Base-by-base conservation (phyloP, 306 rosid species). In the Sicyos edulis region DNA sequence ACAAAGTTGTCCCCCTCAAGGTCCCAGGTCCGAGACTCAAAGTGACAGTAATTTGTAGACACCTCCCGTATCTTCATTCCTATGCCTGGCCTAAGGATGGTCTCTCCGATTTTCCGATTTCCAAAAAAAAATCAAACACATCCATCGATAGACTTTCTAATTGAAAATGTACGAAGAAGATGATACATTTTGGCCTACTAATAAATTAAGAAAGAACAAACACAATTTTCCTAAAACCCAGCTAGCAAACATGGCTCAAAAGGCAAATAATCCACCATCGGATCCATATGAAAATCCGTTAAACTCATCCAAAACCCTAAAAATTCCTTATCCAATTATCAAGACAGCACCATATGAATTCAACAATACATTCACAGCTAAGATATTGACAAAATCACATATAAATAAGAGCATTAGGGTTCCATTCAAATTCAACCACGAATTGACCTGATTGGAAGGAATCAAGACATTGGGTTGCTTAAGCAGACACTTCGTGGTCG, bases 401-500 rank as follows among this genome's bases (percentile, higher is more conserved):
- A 16, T 1, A 0, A 62, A 62, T 32, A 13, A 8, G 15, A 45
- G 50, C 49, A 62, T 34, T 34, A 9, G 8, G 69, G 69, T 62
- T 62, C 50, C 69, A 62, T 10, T n/a, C 15, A 5, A 62, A 34
- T 34, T 37, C 50, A 47, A n/a, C 50, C 69, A 63, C 10, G n/a
- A 17, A 40, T 10, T 40, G 40, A 63, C 70, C 70, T 63, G 49
- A 40, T 63, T 63, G 16, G 70, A 17, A 37, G 70, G 52, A 40
- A 37, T 63, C 10, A 63, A 62, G 16, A 9, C 24, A 9, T 37
- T 47, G 37, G 45, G 29, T 26, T 7, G 3, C 44, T 60, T 29
- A 14, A 60, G 49, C 22, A 34, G 69, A 51, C 51, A 62, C 24
- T 16, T n/a, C 8, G 69, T 9, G 15, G 7, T 63, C 8, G 10